A percentile compares a stretch with the other conserved stretches of the same genome.
Evolutionary conservation across 768 basidiomycete genomes (phyloP).

Genomic region (Auriculariales sp.): DNA sequence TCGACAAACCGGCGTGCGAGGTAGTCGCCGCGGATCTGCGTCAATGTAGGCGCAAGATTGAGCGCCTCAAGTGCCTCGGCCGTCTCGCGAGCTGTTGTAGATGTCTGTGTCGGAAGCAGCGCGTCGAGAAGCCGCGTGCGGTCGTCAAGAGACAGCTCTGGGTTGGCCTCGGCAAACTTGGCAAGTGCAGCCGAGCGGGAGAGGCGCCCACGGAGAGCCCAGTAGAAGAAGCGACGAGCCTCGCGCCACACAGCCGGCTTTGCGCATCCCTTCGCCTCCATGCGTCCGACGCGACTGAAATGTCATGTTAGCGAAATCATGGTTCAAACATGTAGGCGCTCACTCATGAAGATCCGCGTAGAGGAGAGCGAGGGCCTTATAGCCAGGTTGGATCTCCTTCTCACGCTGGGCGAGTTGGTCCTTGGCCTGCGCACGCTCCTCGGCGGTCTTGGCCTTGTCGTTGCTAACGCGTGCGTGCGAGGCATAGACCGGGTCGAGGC

Average conservation of each 20-base stretch:
- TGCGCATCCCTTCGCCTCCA: conserved; percentile 96
- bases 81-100: conserved; percentile 38
- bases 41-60: conserved; percentile 45
- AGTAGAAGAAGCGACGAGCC: conserved; percentile 83
- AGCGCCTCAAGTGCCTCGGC: conserved; percentile 58
- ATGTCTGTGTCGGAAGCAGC: conserved; percentile 34
- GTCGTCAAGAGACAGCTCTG: conserved; percentile 52
- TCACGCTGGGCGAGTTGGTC: conserved; percentile 64
- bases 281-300: conserved; percentile 74
- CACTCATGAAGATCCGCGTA: conserved; percentile 97
- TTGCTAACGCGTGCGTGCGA: conserved; percentile 67
- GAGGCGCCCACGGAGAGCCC: conserved; percentile 75
- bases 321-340: conserved; percentile 16
- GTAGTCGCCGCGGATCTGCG: conserved; percentile 55
- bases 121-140: conserved; percentile 48
- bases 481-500: conserved; percentile 75
- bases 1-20: conserved; percentile 52
- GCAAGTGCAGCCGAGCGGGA: conserved; percentile 52
- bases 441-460: conserved; percentile 52
- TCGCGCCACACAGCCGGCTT: conserved; percentile 77
- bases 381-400: conserved; percentile 69
- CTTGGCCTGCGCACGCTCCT: conserved; percentile 58
- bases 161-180: conserved; percentile 54
- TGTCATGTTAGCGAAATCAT: background rate
- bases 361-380: conserved; percentile 83